Conservation (phyloP, 2,329 filamentous ascomycete species). For the Acrodontium crateriforme region DNA sequence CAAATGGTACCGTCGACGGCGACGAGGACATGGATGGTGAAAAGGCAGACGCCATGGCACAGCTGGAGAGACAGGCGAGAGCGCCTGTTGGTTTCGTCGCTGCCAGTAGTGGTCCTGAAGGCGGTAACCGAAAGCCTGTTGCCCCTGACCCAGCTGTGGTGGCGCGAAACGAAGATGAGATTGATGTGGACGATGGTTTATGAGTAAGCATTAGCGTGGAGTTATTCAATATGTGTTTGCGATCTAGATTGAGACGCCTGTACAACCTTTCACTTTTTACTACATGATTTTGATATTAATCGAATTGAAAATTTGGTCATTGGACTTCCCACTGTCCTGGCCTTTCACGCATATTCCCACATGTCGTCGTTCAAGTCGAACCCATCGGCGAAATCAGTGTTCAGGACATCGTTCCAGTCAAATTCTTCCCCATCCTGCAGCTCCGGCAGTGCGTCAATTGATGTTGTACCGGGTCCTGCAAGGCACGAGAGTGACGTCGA, state of each 20-base stretch:
- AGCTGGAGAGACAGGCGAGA: constrained; percentile 72
- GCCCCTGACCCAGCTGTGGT: neutral
- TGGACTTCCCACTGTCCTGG: no score
- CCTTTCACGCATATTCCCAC: constrained; percentile 4
- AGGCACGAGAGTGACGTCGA: no score
- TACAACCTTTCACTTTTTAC: no score
- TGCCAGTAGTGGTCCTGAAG: constrained; percentile 46
- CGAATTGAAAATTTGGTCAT: no score
- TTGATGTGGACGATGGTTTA: constrained; percentile 23
- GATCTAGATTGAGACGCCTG: no score
- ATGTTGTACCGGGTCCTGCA: no score
- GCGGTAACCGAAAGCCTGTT: constrained; percentile 14
- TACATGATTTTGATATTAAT: no score
- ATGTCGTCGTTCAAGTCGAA: constrained; percentile 5
- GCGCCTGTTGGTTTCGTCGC: constrained; percentile 86
- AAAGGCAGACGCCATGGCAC: constrained; percentile 71
- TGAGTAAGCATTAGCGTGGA: no score
- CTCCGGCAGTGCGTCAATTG: no score
- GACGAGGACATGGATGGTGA: constrained; percentile 31
- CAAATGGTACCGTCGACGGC: constrained; percentile 29
- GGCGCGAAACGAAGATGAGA: constrained; percentile 17
- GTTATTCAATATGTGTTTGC: no score
- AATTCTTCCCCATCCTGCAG: no score
- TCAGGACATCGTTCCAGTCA: constrained; percentile 4
- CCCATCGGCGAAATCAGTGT: constrained; percentile 4